phyloP scores from a whole-genome alignment of 1,284 basidiomycete species.

The Leccinum ponderosum region DNA sequence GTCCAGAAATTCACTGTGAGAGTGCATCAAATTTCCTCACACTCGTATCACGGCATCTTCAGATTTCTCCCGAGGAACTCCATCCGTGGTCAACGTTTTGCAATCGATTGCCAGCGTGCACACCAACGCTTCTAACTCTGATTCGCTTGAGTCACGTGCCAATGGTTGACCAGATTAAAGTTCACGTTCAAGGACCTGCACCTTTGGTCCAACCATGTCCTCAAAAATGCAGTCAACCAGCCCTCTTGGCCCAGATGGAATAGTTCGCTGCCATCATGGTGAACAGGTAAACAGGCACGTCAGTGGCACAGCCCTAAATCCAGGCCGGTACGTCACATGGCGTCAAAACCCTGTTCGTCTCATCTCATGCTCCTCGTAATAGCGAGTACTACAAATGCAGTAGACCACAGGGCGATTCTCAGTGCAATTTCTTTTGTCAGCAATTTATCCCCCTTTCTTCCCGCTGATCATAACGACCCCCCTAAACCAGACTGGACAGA shows the following conservation, averaged over 20 bases:
- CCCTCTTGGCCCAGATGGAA: slow-evolving; percentile 26
- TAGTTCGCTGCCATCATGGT: slow-evolving; percentile 33
- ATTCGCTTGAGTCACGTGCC: not conserved
- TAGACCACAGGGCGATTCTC: slow-evolving; percentile 13
- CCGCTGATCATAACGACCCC: not conserved
- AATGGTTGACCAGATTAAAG: not conserved
- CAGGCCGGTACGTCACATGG: slow-evolving; percentile 30
- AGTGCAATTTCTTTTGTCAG: slow-evolving; percentile 42
- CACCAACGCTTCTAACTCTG: not conserved
- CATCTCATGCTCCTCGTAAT: not conserved
- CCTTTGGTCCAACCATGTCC: slow-evolving; percentile 12
- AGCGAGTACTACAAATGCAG: slow-evolving; percentile 39
- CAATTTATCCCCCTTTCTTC: not conserved
- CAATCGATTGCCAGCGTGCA: not conserved
- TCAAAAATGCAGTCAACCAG: slow-evolving; percentile 14
- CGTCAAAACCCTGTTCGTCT: not conserved
- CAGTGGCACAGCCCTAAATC: slow-evolving; percentile 32
- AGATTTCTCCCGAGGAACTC: not conserved
- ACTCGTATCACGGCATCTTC: not conserved
- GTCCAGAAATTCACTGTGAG: not conserved
- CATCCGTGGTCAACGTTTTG: not conserved
- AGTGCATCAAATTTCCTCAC: not conserved
- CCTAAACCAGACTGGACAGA: slow-evolving; percentile 40
- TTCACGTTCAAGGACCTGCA: not conserved
- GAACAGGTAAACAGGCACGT: slow-evolving; percentile 23